Evolutionary conservation across 768 basidiomycete species (phyloP).

Genomic region (Austroboletus eburneus): DNA sequence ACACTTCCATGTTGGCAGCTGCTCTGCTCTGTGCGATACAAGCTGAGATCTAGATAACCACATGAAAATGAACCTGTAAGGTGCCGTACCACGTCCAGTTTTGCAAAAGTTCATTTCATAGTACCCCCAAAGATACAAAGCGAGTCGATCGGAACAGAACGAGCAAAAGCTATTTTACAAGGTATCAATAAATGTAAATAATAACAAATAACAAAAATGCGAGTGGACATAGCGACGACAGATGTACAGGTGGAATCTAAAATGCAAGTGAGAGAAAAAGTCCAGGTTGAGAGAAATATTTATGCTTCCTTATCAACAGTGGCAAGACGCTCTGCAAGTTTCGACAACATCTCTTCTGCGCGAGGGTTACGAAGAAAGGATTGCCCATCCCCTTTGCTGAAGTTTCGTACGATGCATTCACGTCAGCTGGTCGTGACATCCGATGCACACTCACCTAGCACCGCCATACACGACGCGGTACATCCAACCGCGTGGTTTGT

Average conservation of each 20-base stretch:
- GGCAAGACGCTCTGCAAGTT: constrained; percentile 59
- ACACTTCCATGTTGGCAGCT: too few relatives aligned
- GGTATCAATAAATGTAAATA: too few relatives aligned
- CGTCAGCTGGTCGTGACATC: background rate
- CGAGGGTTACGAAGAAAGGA: constrained; percentile 65
- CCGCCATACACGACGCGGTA: constrained; percentile 58
- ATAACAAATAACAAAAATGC: too few relatives aligned
- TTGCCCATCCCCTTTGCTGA: constrained; percentile 62
- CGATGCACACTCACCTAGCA: constrained; percentile 45
- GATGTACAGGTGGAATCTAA: constrained; percentile 1
- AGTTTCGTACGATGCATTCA: background rate
- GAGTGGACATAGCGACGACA: too few relatives aligned
- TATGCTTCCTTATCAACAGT: constrained; percentile 49
- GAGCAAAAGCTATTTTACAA: too few relatives aligned
- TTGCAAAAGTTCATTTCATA: too few relatives aligned
- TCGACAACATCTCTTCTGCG: constrained; percentile 61
- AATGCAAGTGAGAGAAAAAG: background rate
- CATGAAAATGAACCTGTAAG: too few relatives aligned
- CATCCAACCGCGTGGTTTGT: constrained; percentile 47
- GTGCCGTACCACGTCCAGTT: too few relatives aligned
- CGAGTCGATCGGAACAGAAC: too few relatives aligned
- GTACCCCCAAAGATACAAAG: too few relatives aligned
- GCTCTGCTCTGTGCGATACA: too few relatives aligned
- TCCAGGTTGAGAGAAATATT: background rate
- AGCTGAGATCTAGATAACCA: too few relatives aligned